Evolutionary conservation across 306 rosid species (phyloP).

Genomic region (Prunus fruticosa): DNA sequence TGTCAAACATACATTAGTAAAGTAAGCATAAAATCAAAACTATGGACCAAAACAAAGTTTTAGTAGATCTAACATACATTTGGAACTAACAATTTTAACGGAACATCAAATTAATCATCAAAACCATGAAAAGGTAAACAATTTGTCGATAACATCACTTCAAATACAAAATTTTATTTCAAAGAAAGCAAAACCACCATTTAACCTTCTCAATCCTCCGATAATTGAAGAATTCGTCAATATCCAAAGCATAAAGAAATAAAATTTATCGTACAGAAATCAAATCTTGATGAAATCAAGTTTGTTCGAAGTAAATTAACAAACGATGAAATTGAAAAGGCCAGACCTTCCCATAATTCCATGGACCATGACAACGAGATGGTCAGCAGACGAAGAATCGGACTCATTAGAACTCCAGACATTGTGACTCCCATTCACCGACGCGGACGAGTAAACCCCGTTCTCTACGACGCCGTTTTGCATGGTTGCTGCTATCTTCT

Average conservation of each 20-base stretch:
- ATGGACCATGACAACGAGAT: constrained; percentile 90
- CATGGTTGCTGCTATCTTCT: constrained; percentile 28
- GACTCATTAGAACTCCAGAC: constrained; percentile 72
- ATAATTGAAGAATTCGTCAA: neutral
- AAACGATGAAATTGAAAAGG: neutral
- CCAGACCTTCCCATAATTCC: constrained; percentile 89
- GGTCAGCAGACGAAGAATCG: constrained; percentile 76
- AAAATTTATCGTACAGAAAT: neutral
- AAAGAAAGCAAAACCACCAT: neutral
- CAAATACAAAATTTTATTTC: neutral
- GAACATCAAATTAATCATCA: neutral
- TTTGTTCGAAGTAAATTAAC: neutral
- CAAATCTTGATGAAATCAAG: neutral
- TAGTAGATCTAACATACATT: neutral
- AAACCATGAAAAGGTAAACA: neutral
- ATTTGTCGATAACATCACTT: neutral
- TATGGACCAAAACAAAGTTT: neutral
- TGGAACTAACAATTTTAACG: neutral
- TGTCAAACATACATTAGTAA: neutral
- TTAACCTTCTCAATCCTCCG: neutral
- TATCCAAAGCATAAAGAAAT: neutral
- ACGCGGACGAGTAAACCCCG: constrained; percentile 59
- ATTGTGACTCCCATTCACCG: constrained; percentile 59
- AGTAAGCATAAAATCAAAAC: neutral
- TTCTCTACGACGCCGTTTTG: constrained; percentile 45